Percentiles rank a stretch among this genome's conserved stretches.
Conservation (phyloP, 1,284 basidiomycete genomes). For the Trichosporon sp. region DNA sequence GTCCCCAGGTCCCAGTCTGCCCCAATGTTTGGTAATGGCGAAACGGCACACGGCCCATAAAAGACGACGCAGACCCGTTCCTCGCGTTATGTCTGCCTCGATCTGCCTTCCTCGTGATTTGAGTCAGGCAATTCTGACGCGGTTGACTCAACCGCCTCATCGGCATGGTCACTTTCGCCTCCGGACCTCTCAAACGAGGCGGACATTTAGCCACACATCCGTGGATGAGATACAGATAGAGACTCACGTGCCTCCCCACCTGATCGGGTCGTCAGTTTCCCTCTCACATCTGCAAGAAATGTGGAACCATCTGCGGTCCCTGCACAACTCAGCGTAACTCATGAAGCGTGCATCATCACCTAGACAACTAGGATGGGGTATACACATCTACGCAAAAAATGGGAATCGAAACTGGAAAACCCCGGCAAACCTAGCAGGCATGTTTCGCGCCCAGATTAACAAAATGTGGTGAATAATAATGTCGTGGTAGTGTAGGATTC, state of each 20-base stretch:
- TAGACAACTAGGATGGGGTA: conserved; percentile 5
- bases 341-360: conserved; percentile 4
- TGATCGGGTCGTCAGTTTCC: too few relatives aligned
- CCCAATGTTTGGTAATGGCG: not conserved
- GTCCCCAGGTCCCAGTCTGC: not conserved
- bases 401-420: not conserved
- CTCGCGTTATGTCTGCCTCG: too few relatives aligned
- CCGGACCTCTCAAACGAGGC: not conserved
- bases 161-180: not conserved
- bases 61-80: not conserved
- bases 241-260: not conserved
- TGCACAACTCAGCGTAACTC: not conserved
- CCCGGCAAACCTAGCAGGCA: not conserved
- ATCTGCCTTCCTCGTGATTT: not conserved
- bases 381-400: conserved; percentile 4
- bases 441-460: not conserved
- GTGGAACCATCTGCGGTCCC: too few relatives aligned
- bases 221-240: too few relatives aligned
- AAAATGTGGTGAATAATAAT: not conserved
- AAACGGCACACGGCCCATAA: not conserved
- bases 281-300: too few relatives aligned
- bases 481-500: not conserved
- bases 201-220: too few relatives aligned
- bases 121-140: not conserved
- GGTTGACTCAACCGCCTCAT: not conserved